Conservation (phyloP, 306 rosid species). For the Prunus davidiana region DNA sequence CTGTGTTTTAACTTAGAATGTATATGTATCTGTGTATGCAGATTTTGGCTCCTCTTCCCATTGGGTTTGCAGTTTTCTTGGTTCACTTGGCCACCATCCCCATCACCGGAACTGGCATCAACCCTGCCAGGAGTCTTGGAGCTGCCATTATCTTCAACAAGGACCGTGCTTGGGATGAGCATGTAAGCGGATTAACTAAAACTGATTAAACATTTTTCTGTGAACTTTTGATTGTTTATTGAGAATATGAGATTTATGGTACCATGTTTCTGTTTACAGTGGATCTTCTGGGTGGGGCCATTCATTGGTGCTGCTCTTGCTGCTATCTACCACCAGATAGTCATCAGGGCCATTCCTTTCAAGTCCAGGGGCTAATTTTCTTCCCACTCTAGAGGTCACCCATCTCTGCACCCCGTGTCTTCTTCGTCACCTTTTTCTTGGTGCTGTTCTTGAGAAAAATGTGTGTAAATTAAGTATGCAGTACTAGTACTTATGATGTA, state of each 20-base stretch:
- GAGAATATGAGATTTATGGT: not conserved
- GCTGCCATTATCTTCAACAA: slow-evolving; percentile 84
- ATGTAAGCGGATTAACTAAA: slow-evolving; percentile 31
- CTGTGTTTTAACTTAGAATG: not conserved
- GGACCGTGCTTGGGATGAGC: slow-evolving; percentile 77
- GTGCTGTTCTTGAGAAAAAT: slow-evolving; percentile 14
- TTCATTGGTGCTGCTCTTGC: slow-evolving; percentile 91
- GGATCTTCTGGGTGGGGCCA: slow-evolving; percentile 99
- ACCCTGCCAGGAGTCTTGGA: slow-evolving; percentile 95
- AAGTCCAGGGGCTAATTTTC: slow-evolving; percentile 48
- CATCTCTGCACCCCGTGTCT: not conserved
- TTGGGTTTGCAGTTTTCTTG: slow-evolving; percentile 92
- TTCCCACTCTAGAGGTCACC: not conserved
- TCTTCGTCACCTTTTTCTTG: slow-evolving; percentile 5
- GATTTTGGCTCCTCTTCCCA: slow-evolving; percentile 95
- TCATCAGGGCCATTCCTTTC: slow-evolving; percentile 95
- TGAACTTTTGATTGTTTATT: not conserved
- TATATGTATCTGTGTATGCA: slow-evolving; percentile 17
- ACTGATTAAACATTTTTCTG: no score
- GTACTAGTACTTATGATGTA: not conserved
- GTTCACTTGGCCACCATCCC: slow-evolving; percentile 98
- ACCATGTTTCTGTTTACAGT: slow-evolving; percentile 36
- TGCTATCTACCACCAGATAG: slow-evolving; percentile 78
- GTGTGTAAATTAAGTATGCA: slow-evolving; percentile 40
- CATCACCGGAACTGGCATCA: slow-evolving; percentile 86